Evolutionary conservation across 139 green algal genomes (phyloP).

Genomic region (Picochlorum sp.): DNA sequence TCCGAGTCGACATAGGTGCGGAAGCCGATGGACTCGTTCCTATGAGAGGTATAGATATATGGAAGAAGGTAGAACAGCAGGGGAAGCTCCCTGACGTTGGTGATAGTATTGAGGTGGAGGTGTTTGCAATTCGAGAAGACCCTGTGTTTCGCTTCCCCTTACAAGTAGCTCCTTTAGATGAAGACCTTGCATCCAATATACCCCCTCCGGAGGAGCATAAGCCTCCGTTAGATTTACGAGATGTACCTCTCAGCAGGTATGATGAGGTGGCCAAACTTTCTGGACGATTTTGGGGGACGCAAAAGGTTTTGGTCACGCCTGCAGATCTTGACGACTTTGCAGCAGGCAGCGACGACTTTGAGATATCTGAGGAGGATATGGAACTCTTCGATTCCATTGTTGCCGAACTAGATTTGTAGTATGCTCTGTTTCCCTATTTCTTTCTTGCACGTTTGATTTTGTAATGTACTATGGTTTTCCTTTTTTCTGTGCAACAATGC

Average conservation of each 20-base stretch:
- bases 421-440: no score
- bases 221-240: constrained; percentile 16
- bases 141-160: constrained; percentile 18
- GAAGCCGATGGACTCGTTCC: constrained; percentile 24
- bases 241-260: constrained; percentile 3
- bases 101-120: constrained; percentile 3
- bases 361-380: constrained; percentile 5
- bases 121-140: constrained; percentile 14
- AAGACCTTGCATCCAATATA: neutral
- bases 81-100: neutral
- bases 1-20: constrained; percentile 22
- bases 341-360: neutral
- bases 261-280: constrained; percentile 3
- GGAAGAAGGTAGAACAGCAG: neutral
- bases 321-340: neutral
- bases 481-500: constrained; percentile 35
- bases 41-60: neutral
- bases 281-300: constrained; percentile 1
- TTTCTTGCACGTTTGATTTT: no score
- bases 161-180: constrained; percentile 9
- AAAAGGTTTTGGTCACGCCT: constrained; percentile 2
- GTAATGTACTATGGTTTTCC: neutral
- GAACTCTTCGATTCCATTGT: neutral
- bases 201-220: constrained; percentile 2
- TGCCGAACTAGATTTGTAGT: neutral